phyloP scores from a whole-genome alignment of 768 basidiomycete species.

The Pleurotus giganteus region DNA sequence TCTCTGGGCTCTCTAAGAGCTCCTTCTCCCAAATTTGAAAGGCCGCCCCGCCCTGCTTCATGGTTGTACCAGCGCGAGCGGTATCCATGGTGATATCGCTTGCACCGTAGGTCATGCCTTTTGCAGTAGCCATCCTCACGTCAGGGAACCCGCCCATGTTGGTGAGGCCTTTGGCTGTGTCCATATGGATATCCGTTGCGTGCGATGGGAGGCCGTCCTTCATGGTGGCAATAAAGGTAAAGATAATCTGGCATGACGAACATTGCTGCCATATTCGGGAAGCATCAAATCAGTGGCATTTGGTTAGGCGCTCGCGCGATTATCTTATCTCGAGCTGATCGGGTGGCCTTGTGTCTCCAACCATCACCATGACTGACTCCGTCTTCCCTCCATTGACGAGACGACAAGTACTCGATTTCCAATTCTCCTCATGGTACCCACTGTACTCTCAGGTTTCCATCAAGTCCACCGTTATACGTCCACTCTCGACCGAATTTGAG shows the following conservation, averaged over 20 bases:
- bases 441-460: constrained; percentile 60
- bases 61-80: constrained; percentile 49
- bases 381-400: constrained; percentile 54
- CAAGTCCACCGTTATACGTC: constrained; percentile 72
- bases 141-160: constrained; percentile 34
- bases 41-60: constrained; percentile 44
- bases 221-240: not conserved
- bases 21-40: constrained; percentile 84
- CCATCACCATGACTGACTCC: constrained; percentile 19
- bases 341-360: too few species aligned
- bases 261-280: not conserved
- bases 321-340: too few species aligned
- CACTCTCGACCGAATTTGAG: constrained; percentile 59
- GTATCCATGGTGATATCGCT: constrained; percentile 73
- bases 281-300: too few species aligned
- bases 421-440: constrained; percentile 87
- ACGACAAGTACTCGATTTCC: constrained; percentile 64
- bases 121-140: constrained; percentile 66
- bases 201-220: constrained; percentile 7
- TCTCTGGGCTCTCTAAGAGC: constrained; percentile 79
- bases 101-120: constrained; percentile 37
- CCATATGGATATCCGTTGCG: constrained; percentile 63
- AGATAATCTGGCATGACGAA: not conserved
- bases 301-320: too few species aligned
- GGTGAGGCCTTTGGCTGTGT: constrained; percentile 66